Percentiles rank a stretch among this genome's conserved stretches.
phyloP scores from a whole-genome alignment of 2,329 filamentous ascomycete genomes.

The Aspergillus eucalypticola region DNA sequence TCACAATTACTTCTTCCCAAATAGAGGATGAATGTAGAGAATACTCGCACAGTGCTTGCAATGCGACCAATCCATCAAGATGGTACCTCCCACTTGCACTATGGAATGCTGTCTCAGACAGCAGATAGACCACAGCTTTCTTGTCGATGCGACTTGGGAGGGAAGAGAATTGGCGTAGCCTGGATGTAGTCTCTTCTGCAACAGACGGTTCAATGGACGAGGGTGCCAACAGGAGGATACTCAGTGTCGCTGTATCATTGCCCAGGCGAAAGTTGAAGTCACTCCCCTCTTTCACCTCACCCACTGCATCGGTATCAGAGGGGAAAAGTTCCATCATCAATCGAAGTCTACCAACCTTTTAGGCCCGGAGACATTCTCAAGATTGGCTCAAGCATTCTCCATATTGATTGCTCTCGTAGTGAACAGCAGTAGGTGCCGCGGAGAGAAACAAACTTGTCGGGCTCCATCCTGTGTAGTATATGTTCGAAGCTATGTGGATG shows the following conservation, averaged over 20 bases:
- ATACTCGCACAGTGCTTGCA: conserved; percentile 28
- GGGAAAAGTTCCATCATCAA: not conserved
- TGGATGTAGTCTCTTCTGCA: conserved; percentile 20
- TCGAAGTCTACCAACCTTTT: conserved; percentile 20
- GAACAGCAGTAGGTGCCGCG: conserved; percentile 41
- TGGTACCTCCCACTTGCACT: conserved; percentile 21
- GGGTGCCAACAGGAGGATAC: conserved; percentile 24
- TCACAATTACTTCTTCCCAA: not conserved
- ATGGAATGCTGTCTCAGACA: conserved; percentile 24
- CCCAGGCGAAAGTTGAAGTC: conserved; percentile 24
- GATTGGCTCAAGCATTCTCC: conserved; percentile 30
- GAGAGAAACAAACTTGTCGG: not conserved
- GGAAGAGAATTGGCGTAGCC: conserved; percentile 19
- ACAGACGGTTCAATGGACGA: conserved; percentile 17
- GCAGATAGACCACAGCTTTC: conserved; percentile 26
- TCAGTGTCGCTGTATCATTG: conserved; percentile 9
- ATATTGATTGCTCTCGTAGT: conserved; percentile 42
- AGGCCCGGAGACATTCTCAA: conserved; percentile 18
- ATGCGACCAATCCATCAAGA: conserved; percentile 22
- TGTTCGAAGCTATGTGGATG: not conserved
- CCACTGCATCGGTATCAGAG: conserved; percentile 13
- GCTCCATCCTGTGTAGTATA: conserved; percentile 7
- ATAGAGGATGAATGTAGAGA: not conserved
- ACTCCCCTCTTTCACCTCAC: conserved; percentile 12
- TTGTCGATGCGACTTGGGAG: not conserved